Percentiles rank a stretch among this genome's conserved stretches.
These are phyloP conservation scores for Macrolepiota fuliginosa DNA, from an alignment of 768 basidiomycete species.

Conservation along the genomic window DNA sequence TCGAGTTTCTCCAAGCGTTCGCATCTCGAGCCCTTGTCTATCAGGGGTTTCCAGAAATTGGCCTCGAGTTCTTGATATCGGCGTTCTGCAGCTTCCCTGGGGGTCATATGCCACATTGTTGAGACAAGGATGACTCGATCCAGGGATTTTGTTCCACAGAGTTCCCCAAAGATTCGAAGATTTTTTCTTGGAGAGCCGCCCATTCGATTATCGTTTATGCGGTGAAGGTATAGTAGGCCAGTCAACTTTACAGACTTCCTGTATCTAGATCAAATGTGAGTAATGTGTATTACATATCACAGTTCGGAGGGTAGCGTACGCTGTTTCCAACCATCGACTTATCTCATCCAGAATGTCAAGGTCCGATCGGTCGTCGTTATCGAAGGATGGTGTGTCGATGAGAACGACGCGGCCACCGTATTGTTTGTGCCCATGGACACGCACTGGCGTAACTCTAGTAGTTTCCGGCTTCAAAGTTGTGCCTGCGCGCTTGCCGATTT, in stretches of 20 bases:
- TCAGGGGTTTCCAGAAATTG: not conserved
- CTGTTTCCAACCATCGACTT: not conserved
- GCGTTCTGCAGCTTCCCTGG: not conserved
- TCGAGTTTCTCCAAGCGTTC: not conserved
- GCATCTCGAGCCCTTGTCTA: not conserved
- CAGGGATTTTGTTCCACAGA: conserved; percentile 50
- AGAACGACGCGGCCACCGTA: conserved; percentile 1
- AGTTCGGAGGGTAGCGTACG: not conserved
- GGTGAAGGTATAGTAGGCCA: conserved; percentile 38
- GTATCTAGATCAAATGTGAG: conserved; percentile 7
- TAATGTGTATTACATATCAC: not conserved
- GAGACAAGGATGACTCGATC: conserved; percentile 52
- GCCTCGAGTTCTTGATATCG: not conserved
- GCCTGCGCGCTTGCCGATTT: not conserved
- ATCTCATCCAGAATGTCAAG: not conserved
- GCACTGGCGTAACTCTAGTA: not conserved
- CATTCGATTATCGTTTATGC: conserved; percentile 49
- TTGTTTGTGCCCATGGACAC: not conserved
- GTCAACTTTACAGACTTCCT: conserved; percentile 4
- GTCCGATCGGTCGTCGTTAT: not conserved
- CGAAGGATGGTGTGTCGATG: conserved; percentile 6
- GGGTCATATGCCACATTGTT: conserved; percentile 49
- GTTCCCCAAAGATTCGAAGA: conserved; percentile 47
- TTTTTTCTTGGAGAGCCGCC: conserved; percentile 47
- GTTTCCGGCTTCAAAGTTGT: not conserved